Evolutionary conservation across 306 rosid genomes (phyloP), one percentile per base, ranked within the genome.

Genomic region (Phaseolus lunatus): DNA sequence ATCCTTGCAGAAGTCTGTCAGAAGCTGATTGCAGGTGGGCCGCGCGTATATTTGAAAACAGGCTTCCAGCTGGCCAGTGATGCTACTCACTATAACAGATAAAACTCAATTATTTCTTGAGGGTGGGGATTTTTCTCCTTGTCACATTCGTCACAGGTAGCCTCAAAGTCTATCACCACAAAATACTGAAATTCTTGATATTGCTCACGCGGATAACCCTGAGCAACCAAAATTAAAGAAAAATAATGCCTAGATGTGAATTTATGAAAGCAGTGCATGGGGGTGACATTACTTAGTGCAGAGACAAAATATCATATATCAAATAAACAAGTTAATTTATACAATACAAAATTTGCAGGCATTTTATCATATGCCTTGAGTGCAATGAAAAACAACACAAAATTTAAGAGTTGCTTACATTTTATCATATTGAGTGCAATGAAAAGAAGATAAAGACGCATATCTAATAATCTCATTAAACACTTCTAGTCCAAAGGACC

Each of bases 141-240:
- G 78, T 91, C 95, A n/a, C n/a, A n/a, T n/a, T n/a, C n/a, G n/a
- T n/a, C n/a, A 27, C 98, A 91, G 59, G 98, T 93, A 47, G 98
- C 98, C 88, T 93, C 98, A 88, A 93, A 93, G 86, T 91, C 98
- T 81, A 93, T 89, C 76, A 93, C 98, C 88, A 93, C 98, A 86
- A 93, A 93, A 86, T 93, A 86, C 85, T 89, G 98, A 81, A 93
- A 93, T 76, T 93, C 97, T 83, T 93, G 98, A 85, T 73, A 82
- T 78, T 81, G 96, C 70, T 89, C 97, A 27, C 83, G 80, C 2
- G 90, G 90, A 75, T 83, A 84, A 79, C 89, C 90, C 69, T 88
- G 96, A 83, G 93, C 78, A 68, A 84, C 54, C 88, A 87, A n/a
- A n/a, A n/a, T n/a, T n/a, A n/a, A n/a, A n/a, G n/a, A n/a, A n/a